Evolutionary conservation across 2,329 filamentous ascomycete genomes (phyloP), one percentile per base, ranked within the genome.

Genomic region (Balansia obtecta): DNA sequence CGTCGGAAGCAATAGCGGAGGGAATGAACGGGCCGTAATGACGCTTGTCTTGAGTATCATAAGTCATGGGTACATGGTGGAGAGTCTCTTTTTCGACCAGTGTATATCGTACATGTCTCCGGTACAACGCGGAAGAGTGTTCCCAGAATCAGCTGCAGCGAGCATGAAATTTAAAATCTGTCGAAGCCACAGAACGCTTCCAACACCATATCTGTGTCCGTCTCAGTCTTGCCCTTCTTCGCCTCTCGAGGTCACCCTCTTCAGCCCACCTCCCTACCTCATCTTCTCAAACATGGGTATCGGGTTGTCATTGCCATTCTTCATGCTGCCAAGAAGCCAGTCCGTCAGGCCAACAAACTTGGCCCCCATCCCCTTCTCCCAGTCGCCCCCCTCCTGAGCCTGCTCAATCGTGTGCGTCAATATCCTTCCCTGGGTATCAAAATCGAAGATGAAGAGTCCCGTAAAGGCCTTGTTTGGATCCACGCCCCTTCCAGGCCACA

Each of bases 401-500:
- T 95, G 87, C 68, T 98, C 93, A 60, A 98, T 97, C 0, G 88
- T 95, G 66, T 97, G 93, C 57, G 81, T 88, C 45, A 86, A 68
- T 37, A 98, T 81, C 55, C 88, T 77, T 1, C 93, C 93, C 59
- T 95, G 79, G 45, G 81, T 75, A 62, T 97, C 93, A 64, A 98
- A 98, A 56, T 95, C 88, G 65, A 98, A 98, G 52, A 95, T 84
- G 67, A 97, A 98, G 11, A 97, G 68, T 0, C 93, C 93, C 1
- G 83, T 87, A 59, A 97, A 97, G 61, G 90, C 85, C 60, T 86
- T 84, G 53, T 79, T 78, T 46, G 79, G 76, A 50, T 79, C 77
- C 4, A 61, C 66, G 3, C 60, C 62, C 18, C 58, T 55, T 4
- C 56, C 56, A 32, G 66, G 61, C 16, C 60, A 58, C 12, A 57